phyloP scores from a whole-genome alignment of 768 basidiomycete genomes.

The Sutorius australiensis region DNA sequence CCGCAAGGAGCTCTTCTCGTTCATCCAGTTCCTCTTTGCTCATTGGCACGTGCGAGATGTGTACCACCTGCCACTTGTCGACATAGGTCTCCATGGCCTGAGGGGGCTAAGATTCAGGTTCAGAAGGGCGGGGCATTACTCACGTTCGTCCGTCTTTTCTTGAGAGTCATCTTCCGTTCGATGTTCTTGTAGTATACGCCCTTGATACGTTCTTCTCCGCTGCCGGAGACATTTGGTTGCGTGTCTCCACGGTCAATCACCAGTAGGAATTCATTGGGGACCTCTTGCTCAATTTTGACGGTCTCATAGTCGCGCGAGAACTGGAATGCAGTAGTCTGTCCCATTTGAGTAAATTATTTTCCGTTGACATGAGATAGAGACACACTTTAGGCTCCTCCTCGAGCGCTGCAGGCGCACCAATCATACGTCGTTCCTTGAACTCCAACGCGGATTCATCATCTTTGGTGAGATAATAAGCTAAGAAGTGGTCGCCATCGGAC shows the following conservation, averaged over 20 bases:
- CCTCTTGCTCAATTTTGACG: constrained; percentile 81
- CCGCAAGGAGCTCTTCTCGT: constrained; percentile 72
- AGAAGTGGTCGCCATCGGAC: constrained; percentile 83
- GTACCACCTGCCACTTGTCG: constrained; percentile 81
- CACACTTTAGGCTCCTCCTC: constrained; percentile 56
- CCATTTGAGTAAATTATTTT: background rate
- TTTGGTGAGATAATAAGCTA: constrained; percentile 78
- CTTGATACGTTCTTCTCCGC: constrained; percentile 42
- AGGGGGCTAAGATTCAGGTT: background rate
- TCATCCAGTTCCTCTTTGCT: constrained; percentile 72
- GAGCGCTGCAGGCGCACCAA: constrained; percentile 41
- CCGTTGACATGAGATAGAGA: background rate
- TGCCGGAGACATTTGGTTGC: constrained; percentile 33
- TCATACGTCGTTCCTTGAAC: constrained; percentile 58
- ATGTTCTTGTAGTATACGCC: constrained; percentile 91
- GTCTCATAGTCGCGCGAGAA: constrained; percentile 85
- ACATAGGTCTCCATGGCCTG: constrained; percentile 69
- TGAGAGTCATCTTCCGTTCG: constrained; percentile 82
- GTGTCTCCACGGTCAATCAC: constrained; percentile 62
- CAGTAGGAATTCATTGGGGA: constrained; percentile 78
- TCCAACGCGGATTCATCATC: constrained; percentile 66
- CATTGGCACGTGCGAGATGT: constrained; percentile 67
- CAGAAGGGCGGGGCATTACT: constrained; percentile 24
- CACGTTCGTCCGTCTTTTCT: constrained; percentile 81
- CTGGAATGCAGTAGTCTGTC: constrained; percentile 66